A percentile compares a stretch with the other conserved stretches of the same genome.
phyloP scores from a whole-genome alignment of 163 green algal species.

The Scenedesmus sp. region DNA sequence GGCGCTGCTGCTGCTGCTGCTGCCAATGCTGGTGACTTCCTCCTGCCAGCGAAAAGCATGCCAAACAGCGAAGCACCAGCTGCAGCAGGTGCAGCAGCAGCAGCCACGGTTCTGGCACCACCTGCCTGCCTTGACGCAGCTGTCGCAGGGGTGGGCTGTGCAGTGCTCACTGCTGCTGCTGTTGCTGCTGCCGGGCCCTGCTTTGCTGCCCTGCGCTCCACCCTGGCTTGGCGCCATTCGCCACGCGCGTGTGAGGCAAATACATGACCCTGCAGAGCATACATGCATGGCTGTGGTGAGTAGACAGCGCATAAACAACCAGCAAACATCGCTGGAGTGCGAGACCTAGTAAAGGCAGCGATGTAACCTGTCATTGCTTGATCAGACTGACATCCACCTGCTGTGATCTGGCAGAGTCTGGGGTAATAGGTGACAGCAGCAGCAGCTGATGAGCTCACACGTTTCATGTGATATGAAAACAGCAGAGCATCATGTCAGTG shows the following conservation, averaged over 20 bases:
- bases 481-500: no score
- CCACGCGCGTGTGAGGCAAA: not conserved
- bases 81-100: not conserved
- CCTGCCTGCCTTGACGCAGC: not conserved
- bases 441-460: no score
- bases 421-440: no score
- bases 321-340: no score
- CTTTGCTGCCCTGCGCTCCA: not conserved
- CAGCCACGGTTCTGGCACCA: not conserved
- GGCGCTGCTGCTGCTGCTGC: not conserved
- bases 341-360: no score
- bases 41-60: not conserved
- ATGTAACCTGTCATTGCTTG: no score
- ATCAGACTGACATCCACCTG: no score
- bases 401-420: no score
- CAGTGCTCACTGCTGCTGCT: not conserved
- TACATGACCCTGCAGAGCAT: not conserved
- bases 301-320: no score
- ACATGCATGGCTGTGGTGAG: no score
- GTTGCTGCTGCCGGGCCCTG: not conserved
- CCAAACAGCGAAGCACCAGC: not conserved
- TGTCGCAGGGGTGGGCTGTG: not conserved
- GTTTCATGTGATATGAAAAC: no score
- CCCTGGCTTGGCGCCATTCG: not conserved
- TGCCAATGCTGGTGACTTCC: not conserved